Evolutionary conservation across 2,329 filamentous ascomycete genomes (phyloP), one percentile per base, ranked within the genome.

Genomic region (Exophiala alcalophila): DNA sequence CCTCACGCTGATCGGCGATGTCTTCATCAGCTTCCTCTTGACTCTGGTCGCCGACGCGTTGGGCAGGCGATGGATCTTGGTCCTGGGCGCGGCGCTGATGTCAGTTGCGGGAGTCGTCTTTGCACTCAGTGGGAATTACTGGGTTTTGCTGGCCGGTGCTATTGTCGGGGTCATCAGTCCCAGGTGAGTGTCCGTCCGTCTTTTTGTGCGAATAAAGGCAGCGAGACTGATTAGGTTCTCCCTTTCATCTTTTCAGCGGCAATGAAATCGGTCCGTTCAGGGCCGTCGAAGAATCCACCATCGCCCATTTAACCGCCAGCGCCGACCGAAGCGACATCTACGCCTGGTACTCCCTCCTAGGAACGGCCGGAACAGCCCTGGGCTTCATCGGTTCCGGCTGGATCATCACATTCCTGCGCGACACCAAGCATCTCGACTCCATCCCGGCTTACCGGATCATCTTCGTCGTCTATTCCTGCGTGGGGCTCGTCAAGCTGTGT

Each of bases 191-290:
- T 12, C 10, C 5, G 16, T 3, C 9, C 18, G 12, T 5, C 14
- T 18, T 6, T 29, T 18, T 26, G 18, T 18, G 10, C 12, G 21
- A 12, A 18, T n/a, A 9, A 15, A 30, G 29, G 10, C 27, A 30
- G 1, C 10, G 11, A 12, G 4, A 14, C 5, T 8, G 10, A 19
- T 9, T 12, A 4, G 25, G 37, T 15, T 10, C 2, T 6, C 10
- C 14, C 15, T 9, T 3, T 19, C 26, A 6, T 4, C 18, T 11
- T 34, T 14, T 24, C 14, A 77, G 76, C 56, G 79, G 78, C 4
- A 80, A 78, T 47, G 79, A 83, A 55, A 80, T 81, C 30, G 78
- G 78, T 0, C 78, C 78, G 0, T 81, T 82, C 47, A 67, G 74
- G 18, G 77, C 78, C 14, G 69, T 81, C 16, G 79, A 82, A 56